Conservation (phyloP, 345 rosid genomes). For the Orychophragmus violaceus region DNA sequence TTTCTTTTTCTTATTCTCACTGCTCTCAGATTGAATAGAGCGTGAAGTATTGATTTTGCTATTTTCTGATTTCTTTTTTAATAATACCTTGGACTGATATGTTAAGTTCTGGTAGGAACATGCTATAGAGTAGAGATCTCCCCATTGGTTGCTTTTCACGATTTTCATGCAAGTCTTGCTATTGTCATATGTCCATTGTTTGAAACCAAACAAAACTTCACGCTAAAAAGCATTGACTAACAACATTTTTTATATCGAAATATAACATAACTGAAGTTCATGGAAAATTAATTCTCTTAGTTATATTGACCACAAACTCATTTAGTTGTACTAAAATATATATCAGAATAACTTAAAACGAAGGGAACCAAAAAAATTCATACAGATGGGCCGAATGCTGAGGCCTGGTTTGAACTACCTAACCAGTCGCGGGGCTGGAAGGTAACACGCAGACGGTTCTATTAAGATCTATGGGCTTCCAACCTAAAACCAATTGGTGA, state of each 20-base stretch:
- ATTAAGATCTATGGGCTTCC: no score
- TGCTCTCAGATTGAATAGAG: background rate
- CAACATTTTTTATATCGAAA: background rate
- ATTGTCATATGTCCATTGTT: background rate
- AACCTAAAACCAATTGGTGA: no score
- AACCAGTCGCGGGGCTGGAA: slow-evolving; percentile 37
- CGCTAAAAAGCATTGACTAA: background rate
- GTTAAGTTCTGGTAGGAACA: no score
- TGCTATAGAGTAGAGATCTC: background rate
- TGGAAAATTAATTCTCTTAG: background rate
- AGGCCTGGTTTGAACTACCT: background rate
- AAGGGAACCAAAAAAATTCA: background rate
- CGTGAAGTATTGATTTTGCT: background rate
- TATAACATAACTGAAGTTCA: background rate
- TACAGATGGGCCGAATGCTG: background rate
- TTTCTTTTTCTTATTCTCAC: background rate
- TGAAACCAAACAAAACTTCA: background rate
- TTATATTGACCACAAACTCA: background rate
- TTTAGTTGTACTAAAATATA: background rate
- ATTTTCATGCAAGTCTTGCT: background rate
- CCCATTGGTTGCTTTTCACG: background rate
- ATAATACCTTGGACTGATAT: no score
- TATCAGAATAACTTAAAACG: background rate
- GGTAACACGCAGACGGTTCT: slow-evolving; percentile 47
- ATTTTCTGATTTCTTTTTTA: background rate